phyloP scores from a whole-genome alignment of 2,329 filamentous ascomycete genomes.

The Biscogniauxia sp. region DNA sequence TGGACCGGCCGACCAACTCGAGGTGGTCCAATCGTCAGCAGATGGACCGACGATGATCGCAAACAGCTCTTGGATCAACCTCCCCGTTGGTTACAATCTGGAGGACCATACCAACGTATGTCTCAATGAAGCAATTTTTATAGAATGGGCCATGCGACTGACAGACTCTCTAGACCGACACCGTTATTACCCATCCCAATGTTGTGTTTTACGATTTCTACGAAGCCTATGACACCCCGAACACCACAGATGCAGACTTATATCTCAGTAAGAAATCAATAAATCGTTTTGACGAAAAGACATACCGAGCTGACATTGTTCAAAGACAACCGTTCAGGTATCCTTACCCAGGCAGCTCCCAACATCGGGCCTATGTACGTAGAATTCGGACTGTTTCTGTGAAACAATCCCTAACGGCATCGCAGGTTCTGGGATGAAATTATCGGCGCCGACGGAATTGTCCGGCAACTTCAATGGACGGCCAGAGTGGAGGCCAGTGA shows the following conservation, averaged over 20 bases:
- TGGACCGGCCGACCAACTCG: conserved; percentile 59
- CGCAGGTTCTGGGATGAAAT: conserved; percentile 55
- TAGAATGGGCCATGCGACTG: background rate
- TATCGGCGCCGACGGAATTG: conserved; percentile 55
- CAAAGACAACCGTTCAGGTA: conserved; percentile 48
- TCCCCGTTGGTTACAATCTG: conserved; percentile 59
- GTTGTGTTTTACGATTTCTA: conserved; percentile 64
- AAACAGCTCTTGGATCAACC: conserved; percentile 51
- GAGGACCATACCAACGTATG: conserved; percentile 52
- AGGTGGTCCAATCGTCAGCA: conserved; percentile 46
- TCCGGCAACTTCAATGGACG: conserved; percentile 65
- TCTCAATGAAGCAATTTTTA: background rate
- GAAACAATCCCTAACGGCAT: conserved; percentile 3
- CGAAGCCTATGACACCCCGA: conserved; percentile 52
- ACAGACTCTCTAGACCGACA: conserved; percentile 40
- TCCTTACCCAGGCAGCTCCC: conserved; percentile 62
- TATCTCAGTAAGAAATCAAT: conserved; percentile 41
- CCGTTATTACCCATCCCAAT: conserved; percentile 42
- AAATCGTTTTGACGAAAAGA: background rate
- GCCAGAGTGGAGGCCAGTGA: conserved; percentile 59
- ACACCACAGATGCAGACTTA: conserved; percentile 38
- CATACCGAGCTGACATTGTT: conserved; percentile 10
- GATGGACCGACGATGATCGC: conserved; percentile 53
- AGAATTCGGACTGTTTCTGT: background rate
- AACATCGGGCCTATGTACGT: conserved; percentile 61